These are phyloP conservation scores for Suillus weaverae DNA, from an alignment of 768 basidiomycete species.

Conservation along the genomic window DNA sequence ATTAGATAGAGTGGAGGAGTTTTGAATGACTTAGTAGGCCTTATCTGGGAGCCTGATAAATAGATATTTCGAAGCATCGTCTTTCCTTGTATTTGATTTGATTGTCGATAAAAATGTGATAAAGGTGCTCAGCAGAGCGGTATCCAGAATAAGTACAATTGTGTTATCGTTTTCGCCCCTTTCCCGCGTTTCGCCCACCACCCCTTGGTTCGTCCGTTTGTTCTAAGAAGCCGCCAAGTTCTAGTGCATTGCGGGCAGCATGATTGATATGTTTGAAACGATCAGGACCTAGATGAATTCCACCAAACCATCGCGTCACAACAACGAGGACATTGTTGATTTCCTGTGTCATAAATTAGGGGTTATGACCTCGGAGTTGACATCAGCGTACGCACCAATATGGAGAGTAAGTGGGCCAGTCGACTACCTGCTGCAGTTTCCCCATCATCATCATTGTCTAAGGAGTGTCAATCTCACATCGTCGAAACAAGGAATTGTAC, in stretches of 20 bases:
- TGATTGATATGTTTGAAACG: slow-evolving; percentile 94
- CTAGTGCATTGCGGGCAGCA: slow-evolving; percentile 88
- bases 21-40: not conserved
- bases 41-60: not conserved
- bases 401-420: slow-evolving; percentile 87
- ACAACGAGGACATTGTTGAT: slow-evolving; percentile 83
- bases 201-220: slow-evolving; percentile 30
- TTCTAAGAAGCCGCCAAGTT: slow-evolving; percentile 84
- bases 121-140: not conserved
- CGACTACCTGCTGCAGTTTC: slow-evolving; percentile 92
- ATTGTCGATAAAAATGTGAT: not conserved
- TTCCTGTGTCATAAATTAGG: slow-evolving; percentile 47
- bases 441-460: slow-evolving; percentile 94
- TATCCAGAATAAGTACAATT: not conserved
- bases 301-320: slow-evolving; percentile 94
- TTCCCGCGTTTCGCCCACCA: slow-evolving; percentile 19
- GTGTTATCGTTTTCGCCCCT: slow-evolving; percentile 31
- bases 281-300: slow-evolving; percentile 87
- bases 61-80: too few relatives aligned
- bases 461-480: slow-evolving; percentile 8
- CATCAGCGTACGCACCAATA: slow-evolving; percentile 53
- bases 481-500: not conserved
- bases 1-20: not conserved
- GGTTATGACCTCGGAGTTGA: not conserved
- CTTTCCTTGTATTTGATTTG: not conserved